These are phyloP conservation scores for Fusarium equiseti DNA, from an alignment of 2,329 filamentous ascomycete genomes.

Conservation along the genomic window DNA sequence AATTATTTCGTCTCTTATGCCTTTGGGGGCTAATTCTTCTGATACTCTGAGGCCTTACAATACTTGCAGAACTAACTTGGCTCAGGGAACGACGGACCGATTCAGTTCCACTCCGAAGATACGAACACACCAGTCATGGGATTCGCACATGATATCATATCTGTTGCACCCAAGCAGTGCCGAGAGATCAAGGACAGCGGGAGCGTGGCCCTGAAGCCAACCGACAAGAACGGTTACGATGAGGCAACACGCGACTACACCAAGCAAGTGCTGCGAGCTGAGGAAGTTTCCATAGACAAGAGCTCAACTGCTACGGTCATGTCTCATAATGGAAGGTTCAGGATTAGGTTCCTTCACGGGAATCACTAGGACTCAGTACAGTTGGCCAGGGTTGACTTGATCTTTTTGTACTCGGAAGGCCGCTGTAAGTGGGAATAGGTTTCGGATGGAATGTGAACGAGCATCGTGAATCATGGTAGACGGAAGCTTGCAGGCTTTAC, in stretches of 20 bases:
- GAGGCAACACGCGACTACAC: constrained; percentile 27
- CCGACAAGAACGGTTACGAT: constrained; percentile 37
- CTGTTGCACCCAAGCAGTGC: constrained; percentile 25
- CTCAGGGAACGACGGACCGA: constrained; percentile 34
- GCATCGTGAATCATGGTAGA: neutral
- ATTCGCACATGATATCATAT: constrained; percentile 23
- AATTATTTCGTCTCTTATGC: too few relatives aligned
- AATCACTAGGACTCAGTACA: constrained; percentile 13
- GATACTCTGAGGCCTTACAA: neutral
- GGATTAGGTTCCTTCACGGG: constrained; percentile 22
- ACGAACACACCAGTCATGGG: constrained; percentile 19
- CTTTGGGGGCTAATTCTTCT: too few relatives aligned
- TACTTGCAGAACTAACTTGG: constrained; percentile 1
- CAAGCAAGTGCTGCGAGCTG: constrained; percentile 1
- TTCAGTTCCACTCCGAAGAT: constrained; percentile 32
- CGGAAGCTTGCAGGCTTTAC: neutral
- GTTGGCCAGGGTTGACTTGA: neutral
- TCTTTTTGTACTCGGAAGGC: neutral
- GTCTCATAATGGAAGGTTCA: constrained; percentile 36
- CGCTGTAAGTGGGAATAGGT: neutral
- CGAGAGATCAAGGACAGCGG: constrained; percentile 23
- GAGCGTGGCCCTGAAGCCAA: constrained; percentile 29
- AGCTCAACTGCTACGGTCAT: constrained; percentile 28
- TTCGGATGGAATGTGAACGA: neutral
- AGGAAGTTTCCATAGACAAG: constrained; percentile 30